Conservation (phyloP, 345 rosid species). For the Garcia nutans region DNA sequence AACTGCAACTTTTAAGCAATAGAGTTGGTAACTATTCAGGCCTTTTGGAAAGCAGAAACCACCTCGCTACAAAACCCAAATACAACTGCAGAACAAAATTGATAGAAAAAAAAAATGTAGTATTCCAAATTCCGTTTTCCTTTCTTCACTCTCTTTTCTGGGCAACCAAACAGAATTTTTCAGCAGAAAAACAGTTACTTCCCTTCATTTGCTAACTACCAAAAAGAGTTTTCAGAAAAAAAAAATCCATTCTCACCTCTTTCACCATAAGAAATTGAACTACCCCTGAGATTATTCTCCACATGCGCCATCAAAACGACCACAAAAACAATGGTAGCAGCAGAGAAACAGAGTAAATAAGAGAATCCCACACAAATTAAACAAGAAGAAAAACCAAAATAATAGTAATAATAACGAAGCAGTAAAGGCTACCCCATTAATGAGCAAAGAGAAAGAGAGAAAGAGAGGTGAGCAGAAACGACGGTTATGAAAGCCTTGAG, state of each 20-base stretch:
- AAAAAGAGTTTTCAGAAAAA: conserved; percentile 15
- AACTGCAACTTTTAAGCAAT: background rate
- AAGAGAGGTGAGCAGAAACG: conserved; percentile 4
- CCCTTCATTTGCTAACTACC: conserved; percentile 2
- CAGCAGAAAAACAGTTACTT: conserved; percentile 10
- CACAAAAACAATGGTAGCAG: background rate
- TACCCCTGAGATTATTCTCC: conserved; percentile 36
- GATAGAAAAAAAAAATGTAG: background rate
- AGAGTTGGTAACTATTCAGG: conserved; percentile 7
- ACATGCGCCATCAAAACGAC: conserved; percentile 46
- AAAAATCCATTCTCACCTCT: conserved; percentile 36
- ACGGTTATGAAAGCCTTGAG: conserved; percentile 32
- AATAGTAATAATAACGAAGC: conserved; percentile 11
- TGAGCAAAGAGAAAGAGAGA: conserved; percentile 19
- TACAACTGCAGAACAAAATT: background rate
- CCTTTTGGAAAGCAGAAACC: background rate
- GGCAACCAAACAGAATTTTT: conserved; percentile 22
- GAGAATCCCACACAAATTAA: background rate
- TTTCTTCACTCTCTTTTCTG: conserved; percentile 6
- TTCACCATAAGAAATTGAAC: conserved; percentile 25
- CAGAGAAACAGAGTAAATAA: background rate
- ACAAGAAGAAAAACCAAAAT: background rate
- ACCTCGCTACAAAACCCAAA: background rate
- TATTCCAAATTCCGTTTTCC: background rate
- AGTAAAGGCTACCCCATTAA: conserved; percentile 47